Base-by-base conservation (phyloP, 108 stramenopile species). In the Cyclotella kingstonii region DNA sequence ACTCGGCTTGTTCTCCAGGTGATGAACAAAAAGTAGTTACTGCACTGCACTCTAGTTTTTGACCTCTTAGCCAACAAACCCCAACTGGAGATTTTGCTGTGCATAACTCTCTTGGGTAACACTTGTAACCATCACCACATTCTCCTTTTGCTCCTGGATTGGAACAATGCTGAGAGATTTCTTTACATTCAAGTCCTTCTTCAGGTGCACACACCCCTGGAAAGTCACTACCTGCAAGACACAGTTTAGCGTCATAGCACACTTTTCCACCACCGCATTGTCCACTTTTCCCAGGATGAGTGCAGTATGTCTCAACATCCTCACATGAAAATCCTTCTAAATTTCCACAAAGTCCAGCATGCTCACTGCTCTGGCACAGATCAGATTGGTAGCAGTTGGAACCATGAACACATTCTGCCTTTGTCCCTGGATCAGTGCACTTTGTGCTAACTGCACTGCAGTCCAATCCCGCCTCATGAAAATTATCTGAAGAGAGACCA, bases 271-370 rank as follows among this genome's bases (percentile, higher is more conserved):
- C 11, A 44, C 43, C 43, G n/a, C 43, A 44, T 17, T 44, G 43
- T 44, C 43, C 43, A 15, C 19, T 18, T 12, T 44, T 44, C 19
- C 43, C 43, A 15, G 43, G 43, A 18, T 44, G 17, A 5, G 43
- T 4, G 43, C 43, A 44, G 11, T 44, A 44, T 17, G 43, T 44
- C 43, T 44, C 43, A 44, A 44, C 43, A n/a, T 44, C 43, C 5
- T 44, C 43, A 18, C 43, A 44, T 18, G 43, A 44, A 12, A 44
- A 44, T 44, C 43, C 43, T 5, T 44, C 8, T 12, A 18, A 18
- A 5, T 5, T 4, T 9, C 17, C 43, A 44, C 43, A 44, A 44
- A 44, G 5, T 5, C 43, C 43, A 8, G 43, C n/a, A 15, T 44
- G 43, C 17, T 12, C n/a, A 8, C 14, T 44, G 43, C 36, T 11